phyloP scores from a whole-genome alignment of 441 rosid species.

The Capsella rubella region DNA sequence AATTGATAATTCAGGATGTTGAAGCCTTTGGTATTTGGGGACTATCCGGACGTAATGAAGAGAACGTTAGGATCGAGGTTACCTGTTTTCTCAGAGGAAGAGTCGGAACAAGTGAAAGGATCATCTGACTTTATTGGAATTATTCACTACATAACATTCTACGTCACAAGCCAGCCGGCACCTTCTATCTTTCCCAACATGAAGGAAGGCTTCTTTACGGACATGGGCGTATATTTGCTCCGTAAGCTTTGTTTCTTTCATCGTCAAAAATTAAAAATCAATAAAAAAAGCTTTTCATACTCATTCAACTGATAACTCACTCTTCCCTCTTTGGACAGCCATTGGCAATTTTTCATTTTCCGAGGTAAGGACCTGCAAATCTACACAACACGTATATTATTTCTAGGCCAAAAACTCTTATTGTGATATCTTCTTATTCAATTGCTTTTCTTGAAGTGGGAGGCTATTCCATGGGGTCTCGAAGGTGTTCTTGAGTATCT shows the following conservation, averaged over 20 bases:
- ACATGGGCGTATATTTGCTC: slow-evolving; percentile 43
- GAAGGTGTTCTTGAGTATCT: slow-evolving; percentile 56
- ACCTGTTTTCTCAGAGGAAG: slow-evolving; percentile 58
- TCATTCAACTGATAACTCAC: not conserved
- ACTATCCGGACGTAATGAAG: slow-evolving; percentile 73
- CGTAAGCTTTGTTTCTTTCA: slow-evolving; percentile 45
- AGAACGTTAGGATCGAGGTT: slow-evolving; percentile 61
- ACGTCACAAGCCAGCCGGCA: slow-evolving; percentile 46
- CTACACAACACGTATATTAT: not conserved
- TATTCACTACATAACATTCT: slow-evolving; percentile 48
- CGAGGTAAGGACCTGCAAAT: not conserved
- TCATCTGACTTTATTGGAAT: slow-evolving; percentile 71
- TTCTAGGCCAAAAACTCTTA: not conserved
- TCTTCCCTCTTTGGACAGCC: slow-evolving; percentile 22
- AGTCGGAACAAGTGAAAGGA: slow-evolving; percentile 59
- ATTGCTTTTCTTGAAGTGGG: slow-evolving; percentile 46
- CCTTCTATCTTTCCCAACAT: slow-evolving; percentile 30
- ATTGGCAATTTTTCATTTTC: slow-evolving; percentile 8
- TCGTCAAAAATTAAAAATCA: not conserved
- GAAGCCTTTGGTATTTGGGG: slow-evolving; percentile 70
- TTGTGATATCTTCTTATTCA: slow-evolving; percentile 5
- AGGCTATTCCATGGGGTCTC: slow-evolving; percentile 54
- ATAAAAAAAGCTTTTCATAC: not conserved
- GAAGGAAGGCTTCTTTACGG: slow-evolving; percentile 47
- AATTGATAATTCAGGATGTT: slow-evolving; percentile 50